phyloP scores from a whole-genome alignment of 2,329 filamentous ascomycete genomes.

The Atkinsonella texensis region DNA sequence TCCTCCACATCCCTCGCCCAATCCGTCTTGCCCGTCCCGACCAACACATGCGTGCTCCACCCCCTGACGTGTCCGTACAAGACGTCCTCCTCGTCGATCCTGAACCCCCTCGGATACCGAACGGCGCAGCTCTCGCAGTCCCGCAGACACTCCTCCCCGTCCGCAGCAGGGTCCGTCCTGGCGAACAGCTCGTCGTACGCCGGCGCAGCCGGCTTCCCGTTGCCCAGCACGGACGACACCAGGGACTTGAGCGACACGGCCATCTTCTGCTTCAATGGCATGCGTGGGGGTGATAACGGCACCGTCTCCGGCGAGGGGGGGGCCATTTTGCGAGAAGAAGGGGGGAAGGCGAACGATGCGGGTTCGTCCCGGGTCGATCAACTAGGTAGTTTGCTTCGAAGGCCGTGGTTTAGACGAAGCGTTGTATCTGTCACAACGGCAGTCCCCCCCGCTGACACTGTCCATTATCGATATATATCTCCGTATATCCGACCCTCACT shows the following conservation, averaged over 20 bases:
- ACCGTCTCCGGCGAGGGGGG: background rate
- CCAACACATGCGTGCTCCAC: constrained; percentile 80
- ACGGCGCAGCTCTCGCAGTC: constrained; percentile 77
- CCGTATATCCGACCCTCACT: too few relatives aligned
- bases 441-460: too few relatives aligned
- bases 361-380: too few relatives aligned
- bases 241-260: constrained; percentile 25
- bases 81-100: constrained; percentile 64
- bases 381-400: too few relatives aligned
- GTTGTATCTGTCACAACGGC: too few relatives aligned
- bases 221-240: constrained; percentile 19
- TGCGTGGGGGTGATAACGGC: constrained; percentile 13
- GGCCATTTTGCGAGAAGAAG: constrained; percentile 7
- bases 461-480: too few relatives aligned
- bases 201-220: constrained; percentile 13
- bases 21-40: constrained; percentile 91
- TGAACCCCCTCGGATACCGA: constrained; percentile 59
- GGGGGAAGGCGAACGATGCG: too few relatives aligned
- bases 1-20: constrained; percentile 85
- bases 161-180: constrained; percentile 59
- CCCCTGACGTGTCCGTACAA: constrained; percentile 78
- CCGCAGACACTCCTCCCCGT: constrained; percentile 79
- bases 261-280: constrained; percentile 28
- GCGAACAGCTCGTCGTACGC: constrained; percentile 49
- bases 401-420: too few relatives aligned